Conservation (phyloP, 129 eudicot species). For the Dittrichia graveolens region DNA sequence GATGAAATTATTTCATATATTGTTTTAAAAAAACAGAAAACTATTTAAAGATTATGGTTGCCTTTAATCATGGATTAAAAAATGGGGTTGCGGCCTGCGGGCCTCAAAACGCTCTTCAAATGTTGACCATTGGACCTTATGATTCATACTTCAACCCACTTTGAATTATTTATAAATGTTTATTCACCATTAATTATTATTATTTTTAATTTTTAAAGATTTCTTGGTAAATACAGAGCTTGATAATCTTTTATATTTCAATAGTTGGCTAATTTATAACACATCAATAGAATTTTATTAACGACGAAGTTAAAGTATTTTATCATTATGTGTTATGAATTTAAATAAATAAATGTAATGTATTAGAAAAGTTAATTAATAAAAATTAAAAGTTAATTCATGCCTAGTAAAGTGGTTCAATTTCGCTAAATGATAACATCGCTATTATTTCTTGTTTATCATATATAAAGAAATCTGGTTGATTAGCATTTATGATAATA, state of each 20-base stretch:
- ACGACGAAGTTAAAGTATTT: not conserved
- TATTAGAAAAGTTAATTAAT: no score
- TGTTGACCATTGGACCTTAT: conserved; percentile 19
- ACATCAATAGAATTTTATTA: no score
- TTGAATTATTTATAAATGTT: not conserved
- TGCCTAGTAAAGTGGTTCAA: no score
- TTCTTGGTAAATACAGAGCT: not conserved
- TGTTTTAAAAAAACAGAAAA: not conserved
- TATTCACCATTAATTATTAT: not conserved
- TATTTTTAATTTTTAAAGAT: not conserved
- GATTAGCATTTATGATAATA: no score
- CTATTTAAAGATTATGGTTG: conserved; percentile 12
- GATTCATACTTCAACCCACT: conserved; percentile 10
- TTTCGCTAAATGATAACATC: no score
- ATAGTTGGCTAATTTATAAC: no score
- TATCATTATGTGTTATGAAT: no score
- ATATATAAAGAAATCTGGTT: no score
- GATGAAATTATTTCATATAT: not conserved
- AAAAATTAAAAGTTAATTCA: no score
- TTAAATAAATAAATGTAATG: no score
- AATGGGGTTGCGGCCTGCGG: conserved; percentile 46
- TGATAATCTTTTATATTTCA: no score
- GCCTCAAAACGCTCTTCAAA: conserved; percentile 25
- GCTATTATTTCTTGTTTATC: no score
- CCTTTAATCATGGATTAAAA: conserved; percentile 27